Conservation (phyloP, 192 early-diverging fungal species). For the Coemansia sp. region DNA sequence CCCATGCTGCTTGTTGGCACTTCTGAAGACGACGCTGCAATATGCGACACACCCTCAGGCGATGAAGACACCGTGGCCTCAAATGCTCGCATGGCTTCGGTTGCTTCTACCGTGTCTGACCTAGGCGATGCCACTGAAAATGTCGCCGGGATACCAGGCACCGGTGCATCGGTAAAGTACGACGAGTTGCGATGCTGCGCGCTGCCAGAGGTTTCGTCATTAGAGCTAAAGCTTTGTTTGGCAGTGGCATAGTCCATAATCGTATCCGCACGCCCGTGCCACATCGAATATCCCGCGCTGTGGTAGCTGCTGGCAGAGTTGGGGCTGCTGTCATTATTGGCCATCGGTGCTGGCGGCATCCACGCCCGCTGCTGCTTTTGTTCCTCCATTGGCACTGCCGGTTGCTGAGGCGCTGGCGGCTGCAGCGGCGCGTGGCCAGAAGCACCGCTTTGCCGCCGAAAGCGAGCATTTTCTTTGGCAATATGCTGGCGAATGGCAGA, state of each 20-base stretch:
- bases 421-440: constrained; percentile 14
- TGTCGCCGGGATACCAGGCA: constrained; percentile 26
- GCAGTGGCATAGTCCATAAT: constrained; percentile 51
- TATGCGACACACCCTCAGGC: neutral
- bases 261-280: constrained; percentile 45
- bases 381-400: neutral
- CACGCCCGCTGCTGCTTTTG: neutral
- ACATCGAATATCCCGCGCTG: constrained; percentile 44
- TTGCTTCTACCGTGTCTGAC: neutral
- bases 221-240: constrained; percentile 49
- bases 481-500: constrained; percentile 41
- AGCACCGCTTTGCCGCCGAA: constrained; percentile 33
- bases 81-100: constrained; percentile 10
- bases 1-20: constrained; percentile 1
- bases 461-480: constrained; percentile 49
- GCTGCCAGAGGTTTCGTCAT: constrained; percentile 19
- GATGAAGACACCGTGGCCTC: constrained; percentile 9
- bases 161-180: constrained; percentile 19
- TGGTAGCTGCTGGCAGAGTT: constrained; percentile 51
- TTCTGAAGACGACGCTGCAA: neutral
- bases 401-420: neutral
- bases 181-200: constrained; percentile 2
- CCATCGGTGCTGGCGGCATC: constrained; percentile 10
- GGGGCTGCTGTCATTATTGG: constrained; percentile 38
- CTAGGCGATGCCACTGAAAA: constrained; percentile 1